Base-by-base conservation (phyloP, 257 asterid species). In the Solanum appendiculatum region DNA sequence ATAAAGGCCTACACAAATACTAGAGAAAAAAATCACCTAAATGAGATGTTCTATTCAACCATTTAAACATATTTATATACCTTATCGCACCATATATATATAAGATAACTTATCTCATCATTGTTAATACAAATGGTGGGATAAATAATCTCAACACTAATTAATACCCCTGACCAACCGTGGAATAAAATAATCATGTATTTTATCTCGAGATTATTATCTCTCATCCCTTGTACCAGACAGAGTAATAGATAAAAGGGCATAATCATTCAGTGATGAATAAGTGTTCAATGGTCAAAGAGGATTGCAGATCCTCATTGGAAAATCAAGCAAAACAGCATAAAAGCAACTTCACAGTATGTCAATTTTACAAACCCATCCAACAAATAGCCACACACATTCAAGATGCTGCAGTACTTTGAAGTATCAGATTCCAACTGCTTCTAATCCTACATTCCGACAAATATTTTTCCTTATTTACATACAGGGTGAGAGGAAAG, bases 381-480 rank as follows among this genome's bases (percentile, higher is more conserved):
- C 84, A 27, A 42, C 63, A 80, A 80, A 78, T 46, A 80, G 40
- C 85, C 66, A 46, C 18, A 80, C 84, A 46, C 85, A 27, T 16
- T 46, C 20, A 80, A 46, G 66, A 80, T 80, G 42, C 29, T 46
- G 85, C 66, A 80, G 66, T 18, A 42, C 12, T 86, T 82, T 31
- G 27, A 42, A 68, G 80, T 33, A 80, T 48, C 86, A 69, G 88
- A 87, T 87, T 78, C 77, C 75, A 81, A 77, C 60, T 83, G 51
- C 29, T 58, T 42, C 83, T 5, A 82, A 18, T 46, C 42, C 64
- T 80, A 80, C 85, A 80, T 18, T 46, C 84, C 12, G 27, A 46
- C 64, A 80, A 46, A 75, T 75, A 80, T 29, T 80, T 46, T 80
- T 46, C 85, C 29, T 80, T 64, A 82, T 87, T 46, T 89, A 88